Evolutionary conservation across 139 green algal genomes (phyloP), one percentile per base, ranked within the genome.

Genomic region (Zygnema circumcarinatum): DNA sequence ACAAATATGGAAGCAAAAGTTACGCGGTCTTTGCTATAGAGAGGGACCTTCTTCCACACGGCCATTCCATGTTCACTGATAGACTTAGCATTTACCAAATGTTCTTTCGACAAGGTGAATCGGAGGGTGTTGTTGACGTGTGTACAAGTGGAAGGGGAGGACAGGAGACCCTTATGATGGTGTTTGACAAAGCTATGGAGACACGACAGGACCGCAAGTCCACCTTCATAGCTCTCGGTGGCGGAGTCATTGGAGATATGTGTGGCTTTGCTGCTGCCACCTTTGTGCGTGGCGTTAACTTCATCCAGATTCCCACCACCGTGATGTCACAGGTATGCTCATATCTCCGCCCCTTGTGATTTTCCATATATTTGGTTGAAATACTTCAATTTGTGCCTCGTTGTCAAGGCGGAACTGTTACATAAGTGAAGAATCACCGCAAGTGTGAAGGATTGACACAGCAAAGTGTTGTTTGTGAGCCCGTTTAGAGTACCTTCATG

Each of bases 241-340:
- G 97, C 21, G 97, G 97, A 20, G 97, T 99, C 22, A 94, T 99
- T 20, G 97, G 97, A 11, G 97, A 99, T 93, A 98, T 99, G 96
- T 96, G 94, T 1, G 97, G 97, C 56, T 99, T 98, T 93, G 97
- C 97, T 25, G 97, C 97, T 2, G 92, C 96, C 0, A 93, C 93
- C 52, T 99, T 98, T 93, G 96, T 98, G 91, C 92, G 97, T 1
- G 97, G 97, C 2, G 97, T 99, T 56, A 89, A 98, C 92, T 99
- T 99, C 87, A 94, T 99, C 42, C 97, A 99, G 93, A 96, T 99
- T 29, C 97, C 97, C 38, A 99, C 97, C 7, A 98, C 97, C 0
- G 94, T 99, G 33, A 98, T 99, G 96, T 92, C 97, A 0, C 96
- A 98, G 89, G 97, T 99, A 32, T 95, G 98, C n/a, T n/a, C n/a